Base-by-base conservation (phyloP, 192 early-diverging fungal species). In the Entrophospora sp. region DNA sequence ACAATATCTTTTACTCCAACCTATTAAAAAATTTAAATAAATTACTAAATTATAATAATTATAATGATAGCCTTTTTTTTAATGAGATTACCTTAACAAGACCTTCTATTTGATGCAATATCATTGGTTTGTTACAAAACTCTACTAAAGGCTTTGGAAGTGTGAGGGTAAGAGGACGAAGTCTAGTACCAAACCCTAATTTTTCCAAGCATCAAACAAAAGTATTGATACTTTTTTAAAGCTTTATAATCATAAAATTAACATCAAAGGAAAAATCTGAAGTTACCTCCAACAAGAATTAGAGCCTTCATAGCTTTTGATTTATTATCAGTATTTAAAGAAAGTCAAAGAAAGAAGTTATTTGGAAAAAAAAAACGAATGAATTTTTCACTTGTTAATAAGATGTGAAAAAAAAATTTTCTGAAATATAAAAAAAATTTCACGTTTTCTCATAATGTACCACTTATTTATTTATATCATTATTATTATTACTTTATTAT, bases 81-180 rank as follows among this genome's bases (percentile, higher is more conserved):
- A 40, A 71, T 32, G 58, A 68, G 25, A 66, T 77, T 80, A 95
- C 95, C 90, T 96, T 89, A 49, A 88, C 92, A 6, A 98, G 81
- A 5, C 89, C 93, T 75, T 96, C 95, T 67, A 98, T 97, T 80
- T 98, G 96, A 76, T 98, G 96, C 65, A 95, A 81, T 77, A 98
- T 95, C 90, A 98, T 97, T 61, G 92, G 95, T 75, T 84, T 90
- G 85, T 98, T 98, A 37, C 91, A 92, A 79, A 98, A 98, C 79
- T 98, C 94, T 27, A 98, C 94, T 44, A 98, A 83, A 44, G 96
- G 96, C 81, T 98, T 98, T 61, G 96, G 96, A 45, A 93, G 80
- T 43, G 95, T 87, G 61, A 98, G 81, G 14, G 96, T 98, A 61
- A 98, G 84, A 44, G 96, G 96, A 37, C 96, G 88, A 71, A 98